phyloP scores from a whole-genome alignment of 768 basidiomycete species.

The Sarcodon sp. region DNA sequence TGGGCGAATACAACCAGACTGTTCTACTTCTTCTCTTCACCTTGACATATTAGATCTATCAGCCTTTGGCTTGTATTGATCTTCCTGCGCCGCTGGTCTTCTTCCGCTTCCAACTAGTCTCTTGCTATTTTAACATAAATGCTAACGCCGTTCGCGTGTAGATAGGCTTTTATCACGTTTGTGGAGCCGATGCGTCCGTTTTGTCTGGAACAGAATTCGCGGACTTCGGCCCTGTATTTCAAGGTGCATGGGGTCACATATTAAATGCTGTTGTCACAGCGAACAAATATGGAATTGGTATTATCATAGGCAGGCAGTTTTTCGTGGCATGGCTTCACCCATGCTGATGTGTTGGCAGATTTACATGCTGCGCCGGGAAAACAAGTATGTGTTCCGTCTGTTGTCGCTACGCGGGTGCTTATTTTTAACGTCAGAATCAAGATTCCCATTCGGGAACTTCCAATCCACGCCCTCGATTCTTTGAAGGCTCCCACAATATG shows the following conservation, averaged over 20 bases:
- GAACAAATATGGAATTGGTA: conserved; percentile 45
- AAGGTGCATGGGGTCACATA: conserved; percentile 59
- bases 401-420: not conserved
- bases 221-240: conserved; percentile 31
- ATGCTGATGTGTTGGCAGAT: conserved; percentile 26
- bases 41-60: too few species aligned
- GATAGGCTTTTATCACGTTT: conserved; percentile 69
- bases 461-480: conserved; percentile 31
- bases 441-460: conserved; percentile 59
- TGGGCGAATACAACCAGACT: not conserved
- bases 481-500: conserved; percentile 29
- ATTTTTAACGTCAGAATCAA: conserved; percentile 22
- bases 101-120: too few species aligned
- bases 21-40: not conserved
- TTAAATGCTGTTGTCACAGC: conserved; percentile 48
- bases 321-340: not conserved
- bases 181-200: conserved; percentile 42
- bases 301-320: conserved; percentile 44
- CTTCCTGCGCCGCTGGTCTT: too few species aligned
- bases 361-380: conserved; percentile 67
- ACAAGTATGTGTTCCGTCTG: conserved; percentile 19
- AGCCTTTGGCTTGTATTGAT: too few species aligned
- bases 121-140: too few species aligned
- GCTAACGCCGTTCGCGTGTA: conserved; percentile 11
- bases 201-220: conserved; percentile 57